phyloP scores from a whole-genome alignment of 2,329 filamentous ascomycete species.

The Neonectria punicea region DNA sequence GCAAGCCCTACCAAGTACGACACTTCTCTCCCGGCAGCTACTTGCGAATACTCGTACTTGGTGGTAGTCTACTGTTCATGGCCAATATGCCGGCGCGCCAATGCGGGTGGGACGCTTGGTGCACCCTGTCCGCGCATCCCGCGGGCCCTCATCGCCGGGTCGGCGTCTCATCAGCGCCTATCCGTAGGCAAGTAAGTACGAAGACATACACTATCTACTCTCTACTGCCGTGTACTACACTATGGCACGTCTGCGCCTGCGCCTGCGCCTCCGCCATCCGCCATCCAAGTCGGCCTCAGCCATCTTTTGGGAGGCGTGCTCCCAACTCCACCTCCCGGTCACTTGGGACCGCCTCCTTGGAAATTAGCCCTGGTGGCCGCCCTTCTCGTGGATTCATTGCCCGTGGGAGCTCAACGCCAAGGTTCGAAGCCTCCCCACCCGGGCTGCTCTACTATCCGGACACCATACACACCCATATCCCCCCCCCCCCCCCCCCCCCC shows the following conservation, averaged over 20 bases:
- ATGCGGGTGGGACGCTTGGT: background rate
- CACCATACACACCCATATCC: background rate
- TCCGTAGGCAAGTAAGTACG: too few relatives aligned
- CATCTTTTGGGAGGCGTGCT: background rate
- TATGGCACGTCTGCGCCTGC: background rate
- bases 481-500: too few relatives aligned
- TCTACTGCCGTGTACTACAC: too few relatives aligned
- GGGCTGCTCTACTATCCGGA: background rate
- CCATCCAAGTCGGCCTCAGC: slow-evolving; percentile 4
- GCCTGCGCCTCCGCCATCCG: slow-evolving; percentile 7
- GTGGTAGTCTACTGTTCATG: too few relatives aligned
- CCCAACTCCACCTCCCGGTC: background rate
- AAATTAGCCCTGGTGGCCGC: background rate
- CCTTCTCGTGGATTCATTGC: background rate
- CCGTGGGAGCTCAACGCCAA: background rate
- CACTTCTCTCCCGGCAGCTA: background rate
- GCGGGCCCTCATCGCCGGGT: background rate
- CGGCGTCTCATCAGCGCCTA: background rate
- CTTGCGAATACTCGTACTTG: too few relatives aligned
- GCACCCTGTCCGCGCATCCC: background rate
- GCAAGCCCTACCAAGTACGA: background rate
- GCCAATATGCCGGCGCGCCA: background rate
- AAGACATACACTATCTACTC: too few relatives aligned
- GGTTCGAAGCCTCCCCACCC: background rate
- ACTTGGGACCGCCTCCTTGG: background rate